Base-by-base conservation (phyloP, 78 protist species). In the Goniomonas avonlea region DNA sequence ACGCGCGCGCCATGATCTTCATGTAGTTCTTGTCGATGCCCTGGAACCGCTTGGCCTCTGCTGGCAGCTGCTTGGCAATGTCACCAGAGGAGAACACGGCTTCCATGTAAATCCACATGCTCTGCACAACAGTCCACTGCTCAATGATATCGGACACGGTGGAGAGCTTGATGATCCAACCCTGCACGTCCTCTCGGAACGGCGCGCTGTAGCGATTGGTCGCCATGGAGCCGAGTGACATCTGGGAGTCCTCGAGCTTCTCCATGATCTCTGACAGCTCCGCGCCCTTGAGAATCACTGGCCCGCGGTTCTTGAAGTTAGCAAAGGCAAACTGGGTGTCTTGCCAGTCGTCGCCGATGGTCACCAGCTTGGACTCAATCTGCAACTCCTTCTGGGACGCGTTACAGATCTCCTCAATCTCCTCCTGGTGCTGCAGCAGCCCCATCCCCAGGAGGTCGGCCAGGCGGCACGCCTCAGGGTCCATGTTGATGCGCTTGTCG, bases 51-150 rank as follows among this genome's bases (percentile, higher is more conserved):
- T 87, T 87, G 43, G 93, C 88, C 43, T 91, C 97, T 61, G 79
- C 73, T 23, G 97, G 97, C 56, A 93, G 76, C 81, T 86, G 89
- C 47, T 43, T 68, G 39, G 86, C 85, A 48, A 93, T 93, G 63
- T 93, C 97, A 20, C 93, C 93, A 13, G 84, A 68, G n/a, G 85
- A 68, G 70, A 93, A 93, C 31, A 93, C 94, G 17, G 93, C 92
- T 29, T 93, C 97, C 66, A 93, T 80, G 58, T 88, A 91, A 23
- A 82, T 56, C 94, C 94, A 93, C 83, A 84, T 23, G 66, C 50
- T 37, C 70, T 93, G 97, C 32, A 93, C 94, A 32, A 23, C 34
- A 3, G 83, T 18, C 97, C 97, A 93, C 77, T 56, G 81, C 34
- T 89, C 94, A 34, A 94, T 23, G 23, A 79, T 48, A 35, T 89